Conservation (phyloP, 2,329 filamentous ascomycete genomes). For the Sphaerulina populicola region DNA sequence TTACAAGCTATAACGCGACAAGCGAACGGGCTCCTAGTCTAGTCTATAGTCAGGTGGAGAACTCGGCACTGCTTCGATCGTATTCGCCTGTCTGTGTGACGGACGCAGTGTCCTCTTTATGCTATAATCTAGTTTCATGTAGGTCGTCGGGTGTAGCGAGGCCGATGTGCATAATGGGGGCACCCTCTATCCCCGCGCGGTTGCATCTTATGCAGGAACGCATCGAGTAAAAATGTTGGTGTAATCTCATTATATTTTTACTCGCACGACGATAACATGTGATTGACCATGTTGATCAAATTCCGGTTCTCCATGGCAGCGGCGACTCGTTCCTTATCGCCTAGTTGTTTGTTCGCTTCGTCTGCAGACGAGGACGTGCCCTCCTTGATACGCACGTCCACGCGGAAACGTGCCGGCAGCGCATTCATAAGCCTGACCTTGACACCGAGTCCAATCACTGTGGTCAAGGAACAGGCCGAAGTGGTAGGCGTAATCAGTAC, state of each 20-base stretch:
- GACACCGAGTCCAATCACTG: constrained; percentile 89
- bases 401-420: constrained; percentile 79
- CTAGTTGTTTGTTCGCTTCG: constrained; percentile 92
- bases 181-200: constrained; percentile 10
- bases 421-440: constrained; percentile 84
- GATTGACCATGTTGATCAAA: constrained; percentile 75
- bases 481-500: constrained; percentile 94
- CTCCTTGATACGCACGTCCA: constrained; percentile 90
- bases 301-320: constrained; percentile 91
- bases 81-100: not conserved
- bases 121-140: not conserved
- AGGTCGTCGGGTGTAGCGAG: not conserved
- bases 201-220: constrained; percentile 9
- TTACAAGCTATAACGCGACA: too few species aligned
- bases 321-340: constrained; percentile 91
- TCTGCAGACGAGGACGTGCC: constrained; percentile 92
- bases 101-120: not conserved
- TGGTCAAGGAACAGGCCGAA: constrained; percentile 91
- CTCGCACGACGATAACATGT: constrained; percentile 60
- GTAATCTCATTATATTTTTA: constrained; percentile 9
- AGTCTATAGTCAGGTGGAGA: not conserved
- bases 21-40: not conserved
- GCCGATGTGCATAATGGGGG: not conserved
- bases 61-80: not conserved
- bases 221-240: constrained; percentile 1